Percentiles rank a stretch among this genome's conserved stretches.
phyloP scores from a whole-genome alignment of 1,139 yeast genomes.

The Lodderomyces beijingensis region DNA sequence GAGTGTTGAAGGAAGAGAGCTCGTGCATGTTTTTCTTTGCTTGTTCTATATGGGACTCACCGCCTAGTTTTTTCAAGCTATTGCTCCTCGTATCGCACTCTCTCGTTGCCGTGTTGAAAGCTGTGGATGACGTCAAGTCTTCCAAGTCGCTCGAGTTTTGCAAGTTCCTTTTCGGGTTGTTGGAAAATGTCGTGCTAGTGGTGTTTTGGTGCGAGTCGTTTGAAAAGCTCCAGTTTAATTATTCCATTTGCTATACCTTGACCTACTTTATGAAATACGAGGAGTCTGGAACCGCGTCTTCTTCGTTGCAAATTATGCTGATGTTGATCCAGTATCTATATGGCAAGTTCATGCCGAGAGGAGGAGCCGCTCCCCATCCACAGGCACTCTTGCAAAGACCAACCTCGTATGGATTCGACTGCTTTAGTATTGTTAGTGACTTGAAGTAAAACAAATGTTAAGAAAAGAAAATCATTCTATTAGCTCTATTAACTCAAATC shows the following conservation, averaged over 20 bases:
- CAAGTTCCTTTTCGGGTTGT: conserved; percentile 9
- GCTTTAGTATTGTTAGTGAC: conserved; percentile 26
- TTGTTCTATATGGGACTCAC: conserved; percentile 10
- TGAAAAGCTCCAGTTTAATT: conserved; percentile 2
- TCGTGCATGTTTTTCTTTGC: conserved; percentile 11
- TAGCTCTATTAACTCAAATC: conserved; percentile 25
- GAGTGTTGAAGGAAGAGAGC: conserved; percentile 8
- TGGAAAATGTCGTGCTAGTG: conserved; percentile 9
- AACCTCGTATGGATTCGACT: conserved; percentile 27
- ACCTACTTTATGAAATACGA: conserved; percentile 12
- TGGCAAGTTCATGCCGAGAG: conserved; percentile 1
- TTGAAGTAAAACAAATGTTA: conserved; percentile 5
- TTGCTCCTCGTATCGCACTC: conserved; percentile 8
- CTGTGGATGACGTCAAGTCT: conserved; percentile 5
- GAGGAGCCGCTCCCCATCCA: neutral
- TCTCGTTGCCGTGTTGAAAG: conserved; percentile 7
- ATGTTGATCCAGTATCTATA: neutral
- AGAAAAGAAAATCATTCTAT: no score
- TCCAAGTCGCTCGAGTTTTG: no score
- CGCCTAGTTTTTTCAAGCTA: conserved; percentile 4
- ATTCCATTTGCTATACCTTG: conserved; percentile 9
- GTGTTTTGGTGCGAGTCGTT: conserved; percentile 11
- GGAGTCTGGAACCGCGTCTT: conserved; percentile 6
- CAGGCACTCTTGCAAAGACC: conserved; percentile 14
- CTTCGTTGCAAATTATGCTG: conserved; percentile 2